phyloP scores from a whole-genome alignment of 805 yeast species.

The Zygosaccharomyces lentus region DNA sequence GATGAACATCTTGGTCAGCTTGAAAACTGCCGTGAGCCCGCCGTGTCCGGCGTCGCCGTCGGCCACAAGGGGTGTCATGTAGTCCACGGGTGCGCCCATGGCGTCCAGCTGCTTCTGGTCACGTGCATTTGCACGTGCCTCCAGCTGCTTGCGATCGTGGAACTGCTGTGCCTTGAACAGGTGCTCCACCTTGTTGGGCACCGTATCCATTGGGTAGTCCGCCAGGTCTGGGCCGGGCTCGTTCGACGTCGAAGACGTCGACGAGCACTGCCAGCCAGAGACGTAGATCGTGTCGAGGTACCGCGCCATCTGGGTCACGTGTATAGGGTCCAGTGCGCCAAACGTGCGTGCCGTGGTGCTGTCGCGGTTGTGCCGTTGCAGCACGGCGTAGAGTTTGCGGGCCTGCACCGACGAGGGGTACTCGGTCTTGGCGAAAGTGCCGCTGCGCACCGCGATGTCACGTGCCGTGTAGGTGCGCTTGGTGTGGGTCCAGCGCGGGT shows the following conservation, averaged over 20 bases:
- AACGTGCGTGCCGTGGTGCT: constrained; percentile 65
- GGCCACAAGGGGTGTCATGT: constrained; percentile 89
- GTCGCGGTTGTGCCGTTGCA: constrained; percentile 60
- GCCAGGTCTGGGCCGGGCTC: constrained; percentile 99
- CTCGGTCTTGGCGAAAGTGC: constrained; percentile 57
- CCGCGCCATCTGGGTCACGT: constrained; percentile 94
- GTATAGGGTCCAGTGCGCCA: constrained; percentile 95
- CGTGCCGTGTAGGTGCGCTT: constrained; percentile 84
- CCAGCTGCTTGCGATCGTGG: constrained; percentile 95
- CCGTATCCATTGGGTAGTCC: constrained; percentile 98
- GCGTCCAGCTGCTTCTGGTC: constrained; percentile 61
- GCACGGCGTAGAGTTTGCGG: constrained; percentile 67
- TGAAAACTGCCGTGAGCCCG: constrained; percentile 93
- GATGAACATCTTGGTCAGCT: constrained; percentile 90
- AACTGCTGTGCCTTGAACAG: constrained; percentile 93
- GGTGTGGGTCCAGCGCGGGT: constrained; percentile 86
- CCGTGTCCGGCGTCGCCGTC: constrained; percentile 99
- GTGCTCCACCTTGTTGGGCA: constrained; percentile 97
- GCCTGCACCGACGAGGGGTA: constrained; percentile 80
- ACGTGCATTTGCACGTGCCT: constrained; percentile 59
- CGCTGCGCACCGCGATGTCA: constrained; percentile 86
- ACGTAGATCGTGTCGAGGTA: constrained; percentile 89
- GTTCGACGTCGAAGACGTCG: constrained; percentile 94
- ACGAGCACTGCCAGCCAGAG: constrained; percentile 98
- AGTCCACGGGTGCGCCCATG: constrained; percentile 72